Evolutionary conservation across 2,329 filamentous ascomycete species (phyloP).

Genomic region (Fusarium sp.): DNA sequence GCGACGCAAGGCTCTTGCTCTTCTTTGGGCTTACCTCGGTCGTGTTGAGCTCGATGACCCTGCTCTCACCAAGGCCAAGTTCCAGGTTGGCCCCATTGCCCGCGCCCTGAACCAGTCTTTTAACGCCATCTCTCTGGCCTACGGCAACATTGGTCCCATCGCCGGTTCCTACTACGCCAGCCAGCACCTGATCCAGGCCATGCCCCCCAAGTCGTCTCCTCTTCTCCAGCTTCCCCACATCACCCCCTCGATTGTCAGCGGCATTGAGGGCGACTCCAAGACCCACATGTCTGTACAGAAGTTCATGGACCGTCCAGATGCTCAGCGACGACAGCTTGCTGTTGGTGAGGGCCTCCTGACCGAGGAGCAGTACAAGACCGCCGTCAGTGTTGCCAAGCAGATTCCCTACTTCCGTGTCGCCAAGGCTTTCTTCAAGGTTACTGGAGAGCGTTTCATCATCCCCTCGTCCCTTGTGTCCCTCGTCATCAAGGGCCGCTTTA

Average conservation of each 20-base stretch:
- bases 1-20: conserved; percentile 85
- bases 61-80: conserved; percentile 85
- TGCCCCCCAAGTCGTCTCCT: conserved; percentile 85
- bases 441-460: conserved; percentile 92
- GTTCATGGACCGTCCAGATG: conserved; percentile 87
- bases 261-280: conserved; percentile 80
- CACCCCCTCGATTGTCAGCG: conserved; percentile 72
- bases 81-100: conserved; percentile 88
- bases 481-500: conserved; percentile 93
- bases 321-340: conserved; percentile 76
- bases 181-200: conserved; percentile 90
- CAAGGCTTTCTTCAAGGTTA: conserved; percentile 98
- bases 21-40: conserved; percentile 95
- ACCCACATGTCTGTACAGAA: conserved; percentile 83
- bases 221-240: conserved; percentile 93
- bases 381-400: conserved; percentile 82
- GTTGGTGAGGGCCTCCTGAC: conserved; percentile 78
- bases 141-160: conserved; percentile 84
- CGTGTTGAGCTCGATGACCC: conserved; percentile 86
- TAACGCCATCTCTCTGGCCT: conserved; percentile 87
- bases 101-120: conserved; percentile 88
- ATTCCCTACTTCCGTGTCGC: conserved; percentile 86
- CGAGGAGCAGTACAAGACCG: conserved; percentile 80
- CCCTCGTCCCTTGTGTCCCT: conserved; percentile 93
- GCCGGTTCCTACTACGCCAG: conserved; percentile 83